Evolutionary conservation across 1,284 basidiomycete species (phyloP), one percentile per base, ranked within the genome.

Genomic region (Ganoderma multipileum): DNA sequence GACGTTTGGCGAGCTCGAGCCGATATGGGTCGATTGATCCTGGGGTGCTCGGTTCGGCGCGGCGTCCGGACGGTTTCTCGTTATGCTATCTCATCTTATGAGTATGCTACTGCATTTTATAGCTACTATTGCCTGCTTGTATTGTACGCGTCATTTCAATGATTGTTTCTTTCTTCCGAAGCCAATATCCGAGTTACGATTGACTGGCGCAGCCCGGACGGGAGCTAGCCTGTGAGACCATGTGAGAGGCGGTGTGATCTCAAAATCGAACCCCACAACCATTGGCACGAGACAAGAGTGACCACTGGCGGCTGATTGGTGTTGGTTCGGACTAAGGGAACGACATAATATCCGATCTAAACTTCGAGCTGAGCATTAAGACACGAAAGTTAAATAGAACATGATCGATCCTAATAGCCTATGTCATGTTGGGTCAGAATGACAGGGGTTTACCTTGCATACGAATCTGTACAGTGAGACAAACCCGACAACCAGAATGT

Each of bases 21-120:
- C 57, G 1, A 58, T 58, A 4, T 69, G 68, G 68, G 64, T 69
- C 16, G 68, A 69, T 23, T 69, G 64, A 69, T 11, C 47, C 6
- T 20, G 41, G 38, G 9, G 38, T 39, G 38, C 33, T 33, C 33
- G 33, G 33, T 39, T 33, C 52, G 30, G 12, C 33, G 28, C 14
- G 6, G 28, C 28, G 14, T 26, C 14, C n/a, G 28, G 52, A 54
- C 23, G 26, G 23, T 54, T 54, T 55, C 18, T 8, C 28, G 14
- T 55, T 8, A 55, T 55, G 52, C 28, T 30, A 18, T 6, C 0
- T 8, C 52, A 33, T 55, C 28, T 4, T 20, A 55, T 55, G 26
- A 14, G 26, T 33, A 30, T 33, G 52, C 16, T 7, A 30, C 12
- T 55, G 12, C 16, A 55, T 5, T 16, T 14, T 55, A 55, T 23